Base-by-base conservation (phyloP, 257 asterid species). In the Datura wrightii region DNA sequence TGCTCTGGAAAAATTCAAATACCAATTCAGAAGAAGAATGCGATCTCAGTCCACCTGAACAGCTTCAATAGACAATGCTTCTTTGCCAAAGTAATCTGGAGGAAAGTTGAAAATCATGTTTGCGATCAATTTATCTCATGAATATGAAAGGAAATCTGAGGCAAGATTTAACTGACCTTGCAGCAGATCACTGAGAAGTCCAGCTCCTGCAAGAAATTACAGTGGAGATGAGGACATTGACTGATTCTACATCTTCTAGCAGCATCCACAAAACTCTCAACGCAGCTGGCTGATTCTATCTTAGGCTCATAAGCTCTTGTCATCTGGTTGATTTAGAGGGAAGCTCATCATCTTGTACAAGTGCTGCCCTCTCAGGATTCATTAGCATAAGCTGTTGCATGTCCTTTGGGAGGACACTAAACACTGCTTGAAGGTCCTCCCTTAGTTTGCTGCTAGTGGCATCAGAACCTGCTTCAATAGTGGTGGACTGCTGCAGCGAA, bases 381-480 rank as follows among this genome's bases (percentile, higher is more conserved):
- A 93, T 93, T 80, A 93, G 87, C 74, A 96, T 89, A 85, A 94
- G 98, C 89, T 95, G 93, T 79, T 95, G 98, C 89, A 94, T 55
- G 86, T 97, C 99, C 87, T 88, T 88, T 0, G 99, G 94, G 34
- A 97, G 96, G 83, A 93, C 90, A 59, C 80, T 89, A 85, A 90
- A 97, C 84, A 97, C 94, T 31, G 90, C 86, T 80, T 84, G 93
- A 88, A 97, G 91, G 91, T 97, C 98, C 82, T 88, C 89, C 93
- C 90, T 95, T 90, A 97, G 62, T 88, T 97, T 97, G 88, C 83
- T 50, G 89, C 94, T 88, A 55, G 91, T 92, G 71, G 90, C 93
- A 82, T 85, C 91, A 2, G 91, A 89, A 74, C 93, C 97, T 85
- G 86, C 88, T 84, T 89, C 89, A 69, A 86, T 86, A 83, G 86